Base-by-base conservation (phyloP, 495 filamentous ascomycete genomes). In the Neohortaea acidophila region DNA sequence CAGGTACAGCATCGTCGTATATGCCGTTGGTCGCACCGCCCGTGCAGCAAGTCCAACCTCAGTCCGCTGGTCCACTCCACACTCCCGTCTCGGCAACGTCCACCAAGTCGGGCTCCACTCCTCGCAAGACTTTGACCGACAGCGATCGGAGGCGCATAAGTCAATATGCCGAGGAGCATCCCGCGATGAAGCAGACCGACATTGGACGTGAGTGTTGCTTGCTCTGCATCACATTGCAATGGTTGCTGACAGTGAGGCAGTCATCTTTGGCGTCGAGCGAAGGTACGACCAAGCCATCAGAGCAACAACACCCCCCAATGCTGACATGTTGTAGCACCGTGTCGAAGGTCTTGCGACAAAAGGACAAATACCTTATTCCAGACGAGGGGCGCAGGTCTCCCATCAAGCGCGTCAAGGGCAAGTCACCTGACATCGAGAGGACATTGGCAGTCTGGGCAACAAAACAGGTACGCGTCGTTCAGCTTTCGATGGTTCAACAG, bases 201-300 rank as follows among this genome's bases (percentile, higher is more conserved):
- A 99, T 99, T 64, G 89, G 89, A 65, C 76, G 81, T 85, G 66
- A 59, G 72, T 38, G 30, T 19, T 30, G n/a, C n/a, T n/a, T n/a
- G 19, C 15, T 22, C 19, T 35, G 2, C 50, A 42, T 19, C 36
- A 25, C 20, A 48, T 38, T 37, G 36, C 47, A 41, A 46, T 54
- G 45, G 4, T n/a, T 59, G 39, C 63, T 56, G 21, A 49, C 38
- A 4, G 13, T 22, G n/a, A 21, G 18, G 25, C 31, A 87, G 81
- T 81, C 19, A 72, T 87, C 56, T 99, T 99, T 65, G 87, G 89
- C 17, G 89, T 99, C 38, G 89, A 99, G 65, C 68, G 89, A 78
- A 97, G 89, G 89, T 97, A 80, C 56, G 60, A 22, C n/a, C n/a
- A n/a, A n/a, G n/a, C n/a, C n/a, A n/a, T n/a, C n/a, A n/a, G n/a